Evolutionary conservation across 1,284 basidiomycete genomes (phyloP).

Genomic region (Fomitopsis palustris): DNA sequence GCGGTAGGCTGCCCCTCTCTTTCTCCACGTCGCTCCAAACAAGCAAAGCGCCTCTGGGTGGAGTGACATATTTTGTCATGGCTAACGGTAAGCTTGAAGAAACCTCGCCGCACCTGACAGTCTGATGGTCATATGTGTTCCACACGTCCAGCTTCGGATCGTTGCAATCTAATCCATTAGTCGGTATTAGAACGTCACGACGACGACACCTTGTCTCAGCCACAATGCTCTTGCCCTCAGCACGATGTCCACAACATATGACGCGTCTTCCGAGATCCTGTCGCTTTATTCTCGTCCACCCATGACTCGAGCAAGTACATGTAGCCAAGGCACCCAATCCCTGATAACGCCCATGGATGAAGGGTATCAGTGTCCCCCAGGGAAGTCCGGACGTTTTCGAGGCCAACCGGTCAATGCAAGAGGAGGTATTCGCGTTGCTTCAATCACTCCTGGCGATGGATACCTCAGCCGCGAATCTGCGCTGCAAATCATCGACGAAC

Average conservation of each 20-base stretch:
- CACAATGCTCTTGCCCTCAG: too few relatives aligned
- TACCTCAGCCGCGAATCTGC: background rate
- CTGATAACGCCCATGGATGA: conserved; percentile 22
- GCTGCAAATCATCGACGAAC: background rate
- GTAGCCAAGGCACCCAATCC: conserved; percentile 13
- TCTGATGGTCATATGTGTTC: too few relatives aligned
- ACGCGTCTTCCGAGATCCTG: conserved; percentile 20
- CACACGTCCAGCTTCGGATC: too few relatives aligned
- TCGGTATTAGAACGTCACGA: too few relatives aligned
- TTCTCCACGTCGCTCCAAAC: too few relatives aligned
- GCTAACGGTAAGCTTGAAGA: too few relatives aligned
- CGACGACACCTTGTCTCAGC: too few relatives aligned
- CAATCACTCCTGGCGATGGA: conserved; percentile 4
- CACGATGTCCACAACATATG: conserved; percentile 11
- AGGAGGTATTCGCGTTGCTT: conserved; percentile 10
- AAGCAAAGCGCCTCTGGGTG: too few relatives aligned
- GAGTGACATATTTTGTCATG: too few relatives aligned
- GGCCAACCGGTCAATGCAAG: background rate
- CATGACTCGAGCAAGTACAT: conserved; percentile 17
- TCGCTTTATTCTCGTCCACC: conserved; percentile 22
- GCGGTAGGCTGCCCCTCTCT: too few relatives aligned
- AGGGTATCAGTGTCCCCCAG: background rate
- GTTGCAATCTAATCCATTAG: too few relatives aligned
- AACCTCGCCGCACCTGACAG: too few relatives aligned
- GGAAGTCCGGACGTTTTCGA: conserved; percentile 8